These are phyloP conservation scores for Penstemon barbatus DNA, from an alignment of 257 asterid genomes.

Conservation along the genomic window DNA sequence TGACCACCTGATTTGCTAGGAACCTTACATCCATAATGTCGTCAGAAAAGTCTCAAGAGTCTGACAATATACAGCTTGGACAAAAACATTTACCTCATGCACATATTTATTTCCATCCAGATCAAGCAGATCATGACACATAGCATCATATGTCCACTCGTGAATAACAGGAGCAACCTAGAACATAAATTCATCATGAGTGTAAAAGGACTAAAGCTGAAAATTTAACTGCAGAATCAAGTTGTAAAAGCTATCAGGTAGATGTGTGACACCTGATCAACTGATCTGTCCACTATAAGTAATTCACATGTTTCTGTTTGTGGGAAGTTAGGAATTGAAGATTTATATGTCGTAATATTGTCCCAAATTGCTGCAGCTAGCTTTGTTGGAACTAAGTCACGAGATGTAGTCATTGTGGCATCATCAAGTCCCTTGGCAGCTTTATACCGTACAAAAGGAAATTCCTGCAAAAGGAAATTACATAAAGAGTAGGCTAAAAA, in stretches of 20 bases:
- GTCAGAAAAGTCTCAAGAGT: constrained; percentile 30
- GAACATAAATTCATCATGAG: constrained; percentile 23
- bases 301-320: constrained; percentile 86
- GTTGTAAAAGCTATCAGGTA: constrained; percentile 13
- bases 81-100: constrained; percentile 64
- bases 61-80: constrained; percentile 24
- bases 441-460: constrained; percentile 78
- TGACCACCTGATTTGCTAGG: constrained; percentile 83
- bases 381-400: constrained; percentile 71
- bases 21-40: constrained; percentile 46
- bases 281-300: constrained; percentile 87
- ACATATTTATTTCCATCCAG: constrained; percentile 86
- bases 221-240: background rate
- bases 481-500: background rate
- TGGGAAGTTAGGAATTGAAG: constrained; percentile 82
- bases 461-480: constrained; percentile 51
- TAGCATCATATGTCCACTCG: constrained; percentile 98
- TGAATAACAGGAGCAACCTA: constrained; percentile 97
- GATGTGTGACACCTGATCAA: constrained; percentile 68
- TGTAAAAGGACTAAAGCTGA: background rate
- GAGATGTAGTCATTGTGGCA: constrained; percentile 30
- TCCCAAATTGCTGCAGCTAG: constrained; percentile 86
- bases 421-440: constrained; percentile 60
- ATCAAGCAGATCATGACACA: constrained; percentile 95
- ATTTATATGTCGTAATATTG: constrained; percentile 53